These are phyloP conservation scores for Aspergillus terreus DNA, from an alignment of 2,329 filamentous ascomycete species.

Conservation along the genomic window DNA sequence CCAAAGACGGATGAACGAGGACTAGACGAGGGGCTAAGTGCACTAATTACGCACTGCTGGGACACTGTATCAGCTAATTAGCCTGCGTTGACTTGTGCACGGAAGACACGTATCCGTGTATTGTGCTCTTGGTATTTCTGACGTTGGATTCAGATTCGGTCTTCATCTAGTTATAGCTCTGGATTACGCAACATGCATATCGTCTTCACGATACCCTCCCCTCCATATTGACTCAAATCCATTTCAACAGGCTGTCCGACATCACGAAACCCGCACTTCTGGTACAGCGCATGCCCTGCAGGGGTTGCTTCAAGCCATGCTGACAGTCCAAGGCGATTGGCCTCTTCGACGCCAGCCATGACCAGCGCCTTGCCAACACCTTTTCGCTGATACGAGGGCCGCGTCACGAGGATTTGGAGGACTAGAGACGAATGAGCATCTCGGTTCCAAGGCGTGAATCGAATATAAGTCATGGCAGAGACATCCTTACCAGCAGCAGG, in stretches of 20 bases:
- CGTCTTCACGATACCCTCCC: background rate
- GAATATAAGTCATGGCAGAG: background rate
- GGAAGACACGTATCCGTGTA: too few species aligned
- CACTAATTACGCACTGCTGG: too few species aligned
- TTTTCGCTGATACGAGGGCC: background rate
- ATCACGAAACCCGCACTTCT: slow-evolving; percentile 1
- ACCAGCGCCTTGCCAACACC: background rate
- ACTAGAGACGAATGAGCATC: background rate
- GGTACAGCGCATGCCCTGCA: slow-evolving; percentile 1
- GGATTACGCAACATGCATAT: background rate
- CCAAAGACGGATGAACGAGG: background rate
- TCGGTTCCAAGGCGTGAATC: background rate
- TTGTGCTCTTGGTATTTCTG: too few species aligned
- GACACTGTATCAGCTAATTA: too few species aligned
- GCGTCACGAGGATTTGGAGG: background rate
- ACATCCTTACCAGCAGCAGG: background rate
- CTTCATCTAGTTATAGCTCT: too few species aligned
- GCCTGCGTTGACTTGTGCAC: too few species aligned
- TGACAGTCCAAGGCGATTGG: background rate
- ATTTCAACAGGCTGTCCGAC: background rate
- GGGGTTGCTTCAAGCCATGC: background rate
- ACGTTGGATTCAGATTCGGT: too few species aligned
- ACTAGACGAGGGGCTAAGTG: background rate
- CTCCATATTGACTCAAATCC: background rate
- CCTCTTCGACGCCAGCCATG: background rate